phyloP scores from a whole-genome alignment of 306 rosid species.

The Fragaria iinumae region DNA sequence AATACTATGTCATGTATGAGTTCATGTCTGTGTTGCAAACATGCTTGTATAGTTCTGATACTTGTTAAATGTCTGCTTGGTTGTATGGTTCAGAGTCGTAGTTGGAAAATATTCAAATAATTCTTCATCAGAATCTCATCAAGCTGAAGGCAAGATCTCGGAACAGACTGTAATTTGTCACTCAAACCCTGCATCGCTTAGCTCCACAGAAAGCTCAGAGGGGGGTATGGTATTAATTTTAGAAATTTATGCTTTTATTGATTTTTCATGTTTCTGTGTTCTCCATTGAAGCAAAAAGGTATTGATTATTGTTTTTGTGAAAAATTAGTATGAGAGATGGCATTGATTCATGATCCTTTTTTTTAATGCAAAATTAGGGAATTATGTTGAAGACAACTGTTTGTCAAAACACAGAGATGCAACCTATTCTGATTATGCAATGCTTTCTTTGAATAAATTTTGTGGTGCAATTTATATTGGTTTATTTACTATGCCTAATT shows the following conservation, averaged over 20 bases:
- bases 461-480: slow-evolving; percentile 3
- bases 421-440: not conserved
- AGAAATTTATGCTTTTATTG: not conserved
- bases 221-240: slow-evolving; percentile 51
- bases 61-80: slow-evolving; percentile 25
- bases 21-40: not conserved
- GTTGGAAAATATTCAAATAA: slow-evolving; percentile 40
- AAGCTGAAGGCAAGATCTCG: slow-evolving; percentile 54
- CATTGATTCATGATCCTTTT: too few relatives aligned
- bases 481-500: not conserved
- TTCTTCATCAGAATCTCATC: slow-evolving; percentile 41
- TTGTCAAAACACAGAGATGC: not conserved
- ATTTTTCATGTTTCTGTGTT: not conserved
- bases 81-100: slow-evolving; percentile 49
- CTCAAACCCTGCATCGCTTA: slow-evolving; percentile 86
- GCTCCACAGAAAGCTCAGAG: slow-evolving; percentile 91
- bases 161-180: slow-evolving; percentile 80
- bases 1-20: not conserved
- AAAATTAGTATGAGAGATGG: not conserved
- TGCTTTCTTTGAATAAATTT: slow-evolving; percentile 3
- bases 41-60: slow-evolving; percentile 5
- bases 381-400: not conserved
- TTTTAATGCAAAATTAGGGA: not conserved
- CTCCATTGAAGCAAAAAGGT: not conserved
- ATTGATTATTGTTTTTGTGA: not conserved